Conservation (phyloP, 495 filamentous ascomycete species). For the Bacidia gigantensis region DNA sequence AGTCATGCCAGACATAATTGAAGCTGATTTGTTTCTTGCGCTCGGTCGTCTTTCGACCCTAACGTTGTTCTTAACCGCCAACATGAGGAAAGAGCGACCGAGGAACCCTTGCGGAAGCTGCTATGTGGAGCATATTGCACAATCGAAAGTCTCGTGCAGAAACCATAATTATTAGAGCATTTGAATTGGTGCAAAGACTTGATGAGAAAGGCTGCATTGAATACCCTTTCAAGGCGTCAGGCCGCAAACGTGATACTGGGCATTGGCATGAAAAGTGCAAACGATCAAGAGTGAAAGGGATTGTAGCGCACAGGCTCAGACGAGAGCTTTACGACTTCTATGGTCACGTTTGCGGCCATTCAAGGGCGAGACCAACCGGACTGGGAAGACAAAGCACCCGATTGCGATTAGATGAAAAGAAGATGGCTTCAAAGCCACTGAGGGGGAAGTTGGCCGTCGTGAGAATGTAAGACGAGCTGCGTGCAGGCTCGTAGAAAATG, state of each 20-base stretch:
- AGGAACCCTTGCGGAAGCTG: neutral
- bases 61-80: neutral
- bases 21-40: neutral
- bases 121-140: too few species aligned
- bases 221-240: too few species aligned
- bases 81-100: neutral
- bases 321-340: neutral
- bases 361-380: too few species aligned
- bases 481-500: neutral
- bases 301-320: too few species aligned
- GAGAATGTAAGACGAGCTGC: too few species aligned
- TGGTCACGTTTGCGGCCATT: neutral
- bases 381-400: too few species aligned
- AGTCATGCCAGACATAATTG: constrained; percentile 2
- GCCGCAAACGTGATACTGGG: neutral
- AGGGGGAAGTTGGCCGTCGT: too few species aligned
- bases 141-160: too few species aligned
- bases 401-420: too few species aligned
- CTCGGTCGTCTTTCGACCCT: neutral
- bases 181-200: neutral
- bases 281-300: neutral
- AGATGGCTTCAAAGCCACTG: too few species aligned
- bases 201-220: too few species aligned
- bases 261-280: neutral
- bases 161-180: too few species aligned